phyloP scores from a whole-genome alignment of 2,329 filamentous ascomycete species.

The Shiraia bambusicola region DNA sequence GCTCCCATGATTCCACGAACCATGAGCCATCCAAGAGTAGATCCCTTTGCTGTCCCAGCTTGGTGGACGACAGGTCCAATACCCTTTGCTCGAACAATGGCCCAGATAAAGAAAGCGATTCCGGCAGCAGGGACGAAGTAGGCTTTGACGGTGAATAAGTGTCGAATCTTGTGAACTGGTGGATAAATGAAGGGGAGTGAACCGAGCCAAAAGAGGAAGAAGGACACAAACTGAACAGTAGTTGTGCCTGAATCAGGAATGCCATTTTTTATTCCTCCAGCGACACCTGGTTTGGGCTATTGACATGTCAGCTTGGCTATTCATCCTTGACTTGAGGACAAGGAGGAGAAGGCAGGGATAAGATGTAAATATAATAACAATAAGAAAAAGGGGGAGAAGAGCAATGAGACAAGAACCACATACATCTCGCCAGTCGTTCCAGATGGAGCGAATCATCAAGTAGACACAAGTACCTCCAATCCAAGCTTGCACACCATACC shows the following conservation, averaged over 20 bases:
- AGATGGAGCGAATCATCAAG: conserved; percentile 85
- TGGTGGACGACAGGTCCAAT: conserved; percentile 80
- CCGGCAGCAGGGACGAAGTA: conserved; percentile 82
- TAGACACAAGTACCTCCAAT: conserved; percentile 82
- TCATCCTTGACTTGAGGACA: too few relatives aligned
- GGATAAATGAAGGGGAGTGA: conserved; percentile 87
- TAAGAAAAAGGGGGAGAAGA: too few relatives aligned
- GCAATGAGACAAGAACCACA: too few relatives aligned
- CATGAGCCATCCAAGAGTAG: conserved; percentile 75
- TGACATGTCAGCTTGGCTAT: neutral
- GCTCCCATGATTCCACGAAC: conserved; percentile 84
- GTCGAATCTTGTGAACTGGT: conserved; percentile 82
- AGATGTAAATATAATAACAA: neutral
- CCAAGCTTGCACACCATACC: conserved; percentile 84
- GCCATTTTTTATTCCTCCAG: conserved; percentile 62
- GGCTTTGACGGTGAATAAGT: conserved; percentile 88
- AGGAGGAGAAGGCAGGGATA: neutral
- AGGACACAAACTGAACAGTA: conserved; percentile 75
- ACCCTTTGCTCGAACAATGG: conserved; percentile 76
- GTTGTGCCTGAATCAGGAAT: conserved; percentile 70
- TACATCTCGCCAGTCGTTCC: conserved; percentile 63
- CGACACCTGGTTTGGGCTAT: conserved; percentile 1
- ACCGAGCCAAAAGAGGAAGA: conserved; percentile 82
- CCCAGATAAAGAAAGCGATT: conserved; percentile 85
- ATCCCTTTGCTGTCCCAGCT: conserved; percentile 63